These are phyloP conservation scores for Chalciporus piperatus DNA, from an alignment of 768 basidiomycete species.

Conservation along the genomic window DNA sequence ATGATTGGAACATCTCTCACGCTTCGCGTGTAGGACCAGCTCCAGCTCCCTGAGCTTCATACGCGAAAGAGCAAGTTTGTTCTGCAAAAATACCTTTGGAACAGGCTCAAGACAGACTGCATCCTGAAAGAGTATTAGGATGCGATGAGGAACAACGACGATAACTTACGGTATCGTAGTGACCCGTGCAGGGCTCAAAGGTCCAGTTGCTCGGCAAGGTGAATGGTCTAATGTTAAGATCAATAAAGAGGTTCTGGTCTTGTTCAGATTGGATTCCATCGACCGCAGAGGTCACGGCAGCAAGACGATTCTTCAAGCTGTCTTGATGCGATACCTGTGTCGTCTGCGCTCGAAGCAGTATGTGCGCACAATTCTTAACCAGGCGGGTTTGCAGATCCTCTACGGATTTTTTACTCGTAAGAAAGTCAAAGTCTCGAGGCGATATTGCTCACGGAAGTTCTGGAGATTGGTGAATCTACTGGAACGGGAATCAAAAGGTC, in stretches of 20 bases:
- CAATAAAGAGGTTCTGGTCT: constrained; percentile 72
- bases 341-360: constrained; percentile 57
- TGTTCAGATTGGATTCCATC: constrained; percentile 49
- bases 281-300: constrained; percentile 46
- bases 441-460: constrained; percentile 59
- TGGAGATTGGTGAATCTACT: constrained; percentile 29
- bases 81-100: constrained; percentile 79
- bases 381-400: constrained; percentile 71
- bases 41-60: constrained; percentile 61
- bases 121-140: constrained; percentile 11
- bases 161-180: constrained; percentile 70
- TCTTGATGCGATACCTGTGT: constrained; percentile 62
- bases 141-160: background rate
- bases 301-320: constrained; percentile 48
- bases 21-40: constrained; percentile 57
- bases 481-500: constrained; percentile 6
- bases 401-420: constrained; percentile 26
- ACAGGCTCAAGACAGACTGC: constrained; percentile 63
- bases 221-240: constrained; percentile 68
- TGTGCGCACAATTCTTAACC: constrained; percentile 49
- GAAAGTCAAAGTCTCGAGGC: background rate
- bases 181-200: constrained; percentile 71
- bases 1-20: constrained; percentile 39
- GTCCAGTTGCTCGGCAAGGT: constrained; percentile 60
- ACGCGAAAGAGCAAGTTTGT: constrained; percentile 61